Evolutionary conservation across 305 asterid species (phyloP).

Genomic region (Galium porrigens): DNA sequence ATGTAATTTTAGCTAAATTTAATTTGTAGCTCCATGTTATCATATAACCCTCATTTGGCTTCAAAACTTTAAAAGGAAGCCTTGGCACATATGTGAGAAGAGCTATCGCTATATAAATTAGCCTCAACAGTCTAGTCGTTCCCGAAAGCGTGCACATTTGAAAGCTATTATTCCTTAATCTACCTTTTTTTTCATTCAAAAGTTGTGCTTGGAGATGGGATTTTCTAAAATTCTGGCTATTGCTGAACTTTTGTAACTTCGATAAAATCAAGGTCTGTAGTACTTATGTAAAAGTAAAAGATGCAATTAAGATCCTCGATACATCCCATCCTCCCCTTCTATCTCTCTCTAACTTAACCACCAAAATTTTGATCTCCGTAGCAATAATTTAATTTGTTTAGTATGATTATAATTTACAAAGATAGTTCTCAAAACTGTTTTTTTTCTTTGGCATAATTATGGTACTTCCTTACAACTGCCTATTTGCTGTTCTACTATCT

Average conservation of each 20-base stretch:
- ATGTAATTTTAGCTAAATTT: not conserved
- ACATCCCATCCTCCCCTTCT: no score
- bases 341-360: not conserved
- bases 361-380: not conserved
- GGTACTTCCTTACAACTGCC: constrained; percentile 7
- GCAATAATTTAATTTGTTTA: not conserved
- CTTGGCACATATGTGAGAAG: not conserved
- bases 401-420: not conserved
- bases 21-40: not conserved
- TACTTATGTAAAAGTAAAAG: not conserved
- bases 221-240: not conserved
- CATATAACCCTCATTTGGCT: not conserved
- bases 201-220: not conserved
- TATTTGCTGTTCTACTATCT: not conserved
- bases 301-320: not conserved
- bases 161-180: not conserved
- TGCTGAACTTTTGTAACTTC: not conserved
- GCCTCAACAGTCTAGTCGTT: not conserved
- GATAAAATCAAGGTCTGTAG: not conserved
- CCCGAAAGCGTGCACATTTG: not conserved
- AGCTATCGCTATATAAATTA: not conserved
- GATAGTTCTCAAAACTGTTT: not conserved
- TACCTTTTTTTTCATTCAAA: not conserved
- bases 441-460: not conserved
- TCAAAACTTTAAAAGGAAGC: not conserved